Evolutionary conservation across 2,329 filamentous ascomycete species (phyloP).

Genomic region (Pyrenochaeta sp.): DNA sequence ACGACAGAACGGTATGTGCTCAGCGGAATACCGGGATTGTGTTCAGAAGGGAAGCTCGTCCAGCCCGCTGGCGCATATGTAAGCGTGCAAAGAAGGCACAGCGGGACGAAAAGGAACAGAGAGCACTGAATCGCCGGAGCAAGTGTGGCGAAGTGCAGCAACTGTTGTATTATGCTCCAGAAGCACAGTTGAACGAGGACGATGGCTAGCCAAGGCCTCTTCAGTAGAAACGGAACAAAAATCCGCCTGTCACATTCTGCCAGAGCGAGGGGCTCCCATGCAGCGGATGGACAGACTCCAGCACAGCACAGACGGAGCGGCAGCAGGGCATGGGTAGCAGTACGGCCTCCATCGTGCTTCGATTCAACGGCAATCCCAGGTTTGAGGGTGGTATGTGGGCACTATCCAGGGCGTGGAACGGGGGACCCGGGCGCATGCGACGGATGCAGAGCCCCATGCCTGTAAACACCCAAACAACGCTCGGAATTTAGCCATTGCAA

Average conservation of each 20-base stretch:
- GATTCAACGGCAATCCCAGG: slow-evolving; percentile 45
- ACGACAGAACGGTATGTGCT: slow-evolving; percentile 36
- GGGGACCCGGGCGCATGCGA: slow-evolving; percentile 38
- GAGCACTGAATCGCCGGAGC: slow-evolving; percentile 21
- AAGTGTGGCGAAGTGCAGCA: slow-evolving; percentile 24
- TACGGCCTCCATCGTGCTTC: slow-evolving; percentile 36
- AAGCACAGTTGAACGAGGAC: slow-evolving; percentile 18
- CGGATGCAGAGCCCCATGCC: slow-evolving; percentile 32
- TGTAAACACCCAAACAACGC: slow-evolving; percentile 34
- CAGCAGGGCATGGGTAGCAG: slow-evolving; percentile 36
- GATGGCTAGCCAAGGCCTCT: slow-evolving; percentile 28
- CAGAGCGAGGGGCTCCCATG: slow-evolving; percentile 41
- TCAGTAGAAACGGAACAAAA: slow-evolving; percentile 33
- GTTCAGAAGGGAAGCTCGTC: slow-evolving; percentile 25
- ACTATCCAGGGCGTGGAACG: slow-evolving; percentile 33
- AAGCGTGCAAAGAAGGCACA: slow-evolving; percentile 17
- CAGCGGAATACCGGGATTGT: slow-evolving; percentile 28
- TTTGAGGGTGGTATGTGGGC: slow-evolving; percentile 38
- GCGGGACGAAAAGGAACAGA: slow-evolving; percentile 20
- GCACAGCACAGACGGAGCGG: slow-evolving; percentile 38
- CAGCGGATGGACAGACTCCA: slow-evolving; percentile 26
- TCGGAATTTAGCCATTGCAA: slow-evolving; percentile 44
- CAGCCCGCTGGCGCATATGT: slow-evolving; percentile 33
- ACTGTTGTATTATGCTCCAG: slow-evolving; percentile 34
- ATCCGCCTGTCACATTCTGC: slow-evolving; percentile 38